Conservation (phyloP, 371 early-diverging fungal genomes). For the Mortierella sp. region DNA sequence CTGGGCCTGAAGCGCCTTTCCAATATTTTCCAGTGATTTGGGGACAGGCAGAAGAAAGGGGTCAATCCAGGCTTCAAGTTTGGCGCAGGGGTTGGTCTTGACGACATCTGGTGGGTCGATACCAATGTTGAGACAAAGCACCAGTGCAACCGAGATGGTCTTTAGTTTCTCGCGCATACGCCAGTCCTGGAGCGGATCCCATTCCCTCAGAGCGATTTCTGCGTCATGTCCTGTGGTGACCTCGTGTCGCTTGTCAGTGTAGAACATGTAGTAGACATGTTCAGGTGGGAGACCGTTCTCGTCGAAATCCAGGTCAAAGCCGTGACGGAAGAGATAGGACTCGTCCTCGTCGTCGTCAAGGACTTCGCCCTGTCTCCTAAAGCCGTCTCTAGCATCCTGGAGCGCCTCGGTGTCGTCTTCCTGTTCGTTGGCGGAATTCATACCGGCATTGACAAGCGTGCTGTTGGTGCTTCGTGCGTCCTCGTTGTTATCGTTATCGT, state of each 20-base stretch:
- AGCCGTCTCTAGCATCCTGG: conserved; percentile 30
- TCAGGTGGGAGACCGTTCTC: conserved; percentile 67
- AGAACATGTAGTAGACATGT: conserved; percentile 68
- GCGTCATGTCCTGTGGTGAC: conserved; percentile 55
- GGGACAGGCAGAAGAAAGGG: conserved; percentile 85
- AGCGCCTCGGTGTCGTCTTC: conserved; percentile 35
- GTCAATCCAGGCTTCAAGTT: conserved; percentile 96
- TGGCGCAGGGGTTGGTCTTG: conserved; percentile 91
- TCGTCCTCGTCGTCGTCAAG: conserved; percentile 57
- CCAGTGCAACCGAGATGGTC: conserved; percentile 73
- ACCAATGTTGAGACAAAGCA: conserved; percentile 96
- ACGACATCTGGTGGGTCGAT: conserved; percentile 96
- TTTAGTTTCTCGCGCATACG: conserved; percentile 63
- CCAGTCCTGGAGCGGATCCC: conserved; percentile 64
- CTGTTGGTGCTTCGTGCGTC: conserved; percentile 74
- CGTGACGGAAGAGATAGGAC: conserved; percentile 61
- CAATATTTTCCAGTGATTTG: conserved; percentile 91
- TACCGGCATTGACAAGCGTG: conserved; percentile 71
- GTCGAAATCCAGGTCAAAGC: conserved; percentile 69
- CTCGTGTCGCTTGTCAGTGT: conserved; percentile 74
- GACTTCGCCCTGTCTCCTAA: conserved; percentile 48
- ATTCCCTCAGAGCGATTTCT: conserved; percentile 52
- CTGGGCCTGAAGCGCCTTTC: conserved; percentile 91
- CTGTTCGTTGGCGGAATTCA: conserved; percentile 52
- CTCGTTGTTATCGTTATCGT: conserved; percentile 62